Evolutionary conservation across 2,329 filamentous ascomycete genomes (phyloP).

Genomic region (Neoascochyta sp.): DNA sequence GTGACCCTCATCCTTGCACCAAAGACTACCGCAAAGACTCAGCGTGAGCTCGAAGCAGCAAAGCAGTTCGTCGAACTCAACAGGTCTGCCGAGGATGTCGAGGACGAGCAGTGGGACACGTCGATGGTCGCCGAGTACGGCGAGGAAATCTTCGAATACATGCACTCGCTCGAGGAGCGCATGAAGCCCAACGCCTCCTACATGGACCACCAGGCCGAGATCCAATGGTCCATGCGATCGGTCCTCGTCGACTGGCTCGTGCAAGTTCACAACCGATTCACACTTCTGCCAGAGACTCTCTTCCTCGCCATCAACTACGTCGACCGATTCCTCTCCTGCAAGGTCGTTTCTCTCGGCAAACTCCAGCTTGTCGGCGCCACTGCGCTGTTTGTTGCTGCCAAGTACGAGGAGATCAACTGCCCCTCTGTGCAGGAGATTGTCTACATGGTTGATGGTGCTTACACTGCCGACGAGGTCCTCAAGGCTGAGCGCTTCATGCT

Average conservation of each 20-base stretch:
- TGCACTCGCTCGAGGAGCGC: constrained; percentile 80
- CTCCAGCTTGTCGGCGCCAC: constrained; percentile 94
- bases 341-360: constrained; percentile 92
- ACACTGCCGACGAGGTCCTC: constrained; percentile 84
- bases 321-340: constrained; percentile 90
- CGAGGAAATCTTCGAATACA: constrained; percentile 92
- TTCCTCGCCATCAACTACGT: constrained; percentile 97
- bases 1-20: constrained; percentile 68
- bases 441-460: constrained; percentile 95
- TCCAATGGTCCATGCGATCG: constrained; percentile 97
- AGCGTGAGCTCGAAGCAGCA: constrained; percentile 68
- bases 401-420: constrained; percentile 99
- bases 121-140: constrained; percentile 98
- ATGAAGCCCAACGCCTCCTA: constrained; percentile 89
- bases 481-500: constrained; percentile 99
- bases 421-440: constrained; percentile 93
- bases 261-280: constrained; percentile 90
- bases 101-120: constrained; percentile 88
- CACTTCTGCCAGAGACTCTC: constrained; percentile 85
- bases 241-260: constrained; percentile 98
- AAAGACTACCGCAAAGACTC: constrained; percentile 63
- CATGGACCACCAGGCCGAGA: constrained; percentile 96
- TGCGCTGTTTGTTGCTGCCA: constrained; percentile 90
- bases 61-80: constrained; percentile 64
- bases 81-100: constrained; percentile 68